Evolutionary conservation across 1,139 yeast genomes (phyloP).

Genomic region (Schwanniomyces etchellsii): DNA sequence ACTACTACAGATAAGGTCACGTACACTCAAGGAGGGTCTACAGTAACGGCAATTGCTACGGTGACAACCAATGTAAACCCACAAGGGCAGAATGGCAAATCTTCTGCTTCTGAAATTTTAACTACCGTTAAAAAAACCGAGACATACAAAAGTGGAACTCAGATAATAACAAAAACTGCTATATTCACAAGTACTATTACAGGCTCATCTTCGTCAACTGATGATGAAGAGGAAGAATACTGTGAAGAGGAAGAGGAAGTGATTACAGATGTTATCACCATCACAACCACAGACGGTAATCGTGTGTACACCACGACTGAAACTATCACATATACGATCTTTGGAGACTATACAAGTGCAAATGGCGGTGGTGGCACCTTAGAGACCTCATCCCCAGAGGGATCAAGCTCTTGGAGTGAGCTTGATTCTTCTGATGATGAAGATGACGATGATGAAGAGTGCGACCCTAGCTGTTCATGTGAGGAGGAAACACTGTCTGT

Average conservation of each 20-base stretch:
- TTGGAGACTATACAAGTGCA: background rate
- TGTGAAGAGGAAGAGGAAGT: slow-evolving; percentile 1
- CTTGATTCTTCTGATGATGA: slow-evolving; percentile 5
- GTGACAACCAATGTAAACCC: too few species aligned
- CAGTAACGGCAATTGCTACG: too few species aligned
- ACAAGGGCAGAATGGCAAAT: too few species aligned
- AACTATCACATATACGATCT: background rate
- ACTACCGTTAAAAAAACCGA: too few species aligned
- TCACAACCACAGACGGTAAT: slow-evolving; percentile 1
- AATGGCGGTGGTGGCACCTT: background rate
- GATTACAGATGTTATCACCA: slow-evolving; percentile 1
- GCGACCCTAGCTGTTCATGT: slow-evolving; percentile 5
- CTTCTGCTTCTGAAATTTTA: too few species aligned
- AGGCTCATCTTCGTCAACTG: background rate
- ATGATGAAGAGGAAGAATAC: background rate
- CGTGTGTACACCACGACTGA: background rate
- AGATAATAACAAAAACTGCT: background rate
- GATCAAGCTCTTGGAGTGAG: background rate
- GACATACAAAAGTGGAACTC: background rate
- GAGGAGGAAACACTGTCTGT: background rate
- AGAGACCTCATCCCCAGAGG: background rate
- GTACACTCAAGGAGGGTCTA: too few species aligned
- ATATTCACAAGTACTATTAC: background rate
- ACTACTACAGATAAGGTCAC: background rate
- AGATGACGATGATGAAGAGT: slow-evolving; percentile 5